A percentile compares a stretch with the other conserved stretches of the same genome.
These are phyloP conservation scores for Seiridium cupressi DNA, from an alignment of 2,329 filamentous ascomycete genomes.

Conservation along the genomic window DNA sequence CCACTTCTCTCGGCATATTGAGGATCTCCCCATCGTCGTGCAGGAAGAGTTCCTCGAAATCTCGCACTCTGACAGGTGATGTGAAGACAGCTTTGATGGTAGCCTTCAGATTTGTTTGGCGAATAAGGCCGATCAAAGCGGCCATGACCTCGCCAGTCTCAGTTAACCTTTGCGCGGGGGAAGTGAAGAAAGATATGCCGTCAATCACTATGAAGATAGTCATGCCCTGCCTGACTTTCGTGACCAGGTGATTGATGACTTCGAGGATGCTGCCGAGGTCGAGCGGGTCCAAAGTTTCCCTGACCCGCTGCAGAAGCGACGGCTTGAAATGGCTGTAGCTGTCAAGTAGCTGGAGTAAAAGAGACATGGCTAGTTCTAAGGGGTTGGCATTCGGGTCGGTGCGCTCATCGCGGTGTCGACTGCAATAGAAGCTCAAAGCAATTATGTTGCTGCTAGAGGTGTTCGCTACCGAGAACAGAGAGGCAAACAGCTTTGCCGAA, in stretches of 20 bases:
- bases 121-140: neutral
- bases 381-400: conserved; percentile 5
- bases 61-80: neutral
- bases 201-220: conserved; percentile 8
- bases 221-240: neutral
- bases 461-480: neutral
- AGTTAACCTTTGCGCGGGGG: neutral
- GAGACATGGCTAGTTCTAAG: conserved; percentile 6
- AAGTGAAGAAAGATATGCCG: neutral
- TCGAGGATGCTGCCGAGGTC: conserved; percentile 1
- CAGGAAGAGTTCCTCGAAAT: conserved; percentile 6
- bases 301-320: neutral
- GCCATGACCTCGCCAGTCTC: neutral
- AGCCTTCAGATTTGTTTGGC: neutral
- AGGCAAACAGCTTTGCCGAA: neutral
- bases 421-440: conserved; percentile 7
- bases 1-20: neutral
- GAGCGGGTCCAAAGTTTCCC: neutral
- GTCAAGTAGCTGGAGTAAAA: conserved; percentile 10
- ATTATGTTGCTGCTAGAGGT: neutral
- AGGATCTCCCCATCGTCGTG: conserved; percentile 4
- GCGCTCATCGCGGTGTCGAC: conserved; percentile 5
- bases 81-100: conserved; percentile 11
- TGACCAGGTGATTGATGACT: neutral
- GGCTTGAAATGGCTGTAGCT: conserved; percentile 10